Percentiles rank a stretch among this genome's conserved stretches.
phyloP scores from a whole-genome alignment of 768 basidiomycete genomes.

The Mrakia blollopis region DNA sequence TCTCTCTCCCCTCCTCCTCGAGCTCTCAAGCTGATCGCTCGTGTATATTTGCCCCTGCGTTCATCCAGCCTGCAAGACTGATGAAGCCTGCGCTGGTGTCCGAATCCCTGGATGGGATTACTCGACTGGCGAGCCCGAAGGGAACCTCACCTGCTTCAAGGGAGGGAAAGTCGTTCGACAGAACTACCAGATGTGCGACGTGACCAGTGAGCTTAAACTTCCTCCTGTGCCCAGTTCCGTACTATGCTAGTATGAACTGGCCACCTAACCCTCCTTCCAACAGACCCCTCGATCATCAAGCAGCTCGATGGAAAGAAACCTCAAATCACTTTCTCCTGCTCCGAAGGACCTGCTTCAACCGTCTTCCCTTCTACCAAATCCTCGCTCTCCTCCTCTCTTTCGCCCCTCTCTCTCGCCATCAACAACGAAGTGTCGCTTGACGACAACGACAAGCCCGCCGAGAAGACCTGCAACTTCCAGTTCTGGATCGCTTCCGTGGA shows the following conservation, averaged over 20 bases:
- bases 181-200: slow-evolving; percentile 97
- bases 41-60: too few relatives aligned
- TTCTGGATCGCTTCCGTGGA: slow-evolving; percentile 96
- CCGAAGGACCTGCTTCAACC: slow-evolving; percentile 39
- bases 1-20: neutral
- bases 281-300: slow-evolving; percentile 33
- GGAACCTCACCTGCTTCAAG: slow-evolving; percentile 88
- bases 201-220: slow-evolving; percentile 68
- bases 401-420: slow-evolving; percentile 33
- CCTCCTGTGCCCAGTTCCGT: too few relatives aligned
- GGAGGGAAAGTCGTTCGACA: slow-evolving; percentile 89
- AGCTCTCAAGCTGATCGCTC: neutral
- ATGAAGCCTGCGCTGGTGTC: slow-evolving; percentile 74
- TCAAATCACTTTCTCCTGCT: slow-evolving; percentile 92
- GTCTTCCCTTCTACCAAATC: slow-evolving; percentile 31
- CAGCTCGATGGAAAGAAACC: slow-evolving; percentile 53
- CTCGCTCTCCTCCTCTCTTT: slow-evolving; percentile 28
- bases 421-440: slow-evolving; percentile 17
- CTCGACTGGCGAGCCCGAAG: slow-evolving; percentile 40
- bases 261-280: neutral
- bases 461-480: slow-evolving; percentile 79
- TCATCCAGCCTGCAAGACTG: slow-evolving; percentile 70
- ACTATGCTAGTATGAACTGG: neutral
- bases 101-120: slow-evolving; percentile 50
- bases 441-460: slow-evolving; percentile 47